Base-by-base conservation (phyloP, 164 flowering plant species). In the Houttuynia cordata region DNA sequence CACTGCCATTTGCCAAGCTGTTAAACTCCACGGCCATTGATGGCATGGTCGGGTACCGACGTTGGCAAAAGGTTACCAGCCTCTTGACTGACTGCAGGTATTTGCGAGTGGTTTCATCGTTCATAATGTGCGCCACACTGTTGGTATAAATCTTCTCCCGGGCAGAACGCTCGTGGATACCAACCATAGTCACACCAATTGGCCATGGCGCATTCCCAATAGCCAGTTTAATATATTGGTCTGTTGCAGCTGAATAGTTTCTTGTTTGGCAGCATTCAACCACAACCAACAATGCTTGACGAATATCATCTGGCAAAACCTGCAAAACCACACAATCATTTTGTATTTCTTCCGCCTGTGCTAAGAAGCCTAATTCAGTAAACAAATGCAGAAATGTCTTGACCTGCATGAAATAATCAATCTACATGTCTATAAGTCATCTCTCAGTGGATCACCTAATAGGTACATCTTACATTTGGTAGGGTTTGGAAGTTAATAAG, bases 131-230 rank as follows among this genome's bases (percentile, higher is more conserved):
- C 10, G 99, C 99, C 37, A 94, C 99, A 79, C 99, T 94, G 64
- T 87, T 91, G 59, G 97, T 94, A 70, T 88, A 77, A 59, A 94
- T 94, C 82, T 94, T 94, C 75, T 94, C 99, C 42, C 97, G 97
- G 24, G 99, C 99, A 4, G 99, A 94, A 72, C 99, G 94, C 73
- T 94, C 99, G 25, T 94, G 99, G 70, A 94, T 94, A 70, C 97
- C 99, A 79, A 94, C 99, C 99, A 94, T 94, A 76, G 99, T 94
- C 21, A 94, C 99, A 75, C 99, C 99, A 73, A 94, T 94, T 51
- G 99, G 99, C 99, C 99, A 94, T 1, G 99, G 99, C 18, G 99
- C 99, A 76, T 94, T 94, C 37, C 99, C 97, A 47, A 94, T 94
- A 51, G 99, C 97, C 75, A 94, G 18, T 73, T 78, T 94, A 62